Evolutionary conservation across 2,329 filamentous ascomycete genomes (phyloP).

Genomic region (Monosporascus sp.): DNA sequence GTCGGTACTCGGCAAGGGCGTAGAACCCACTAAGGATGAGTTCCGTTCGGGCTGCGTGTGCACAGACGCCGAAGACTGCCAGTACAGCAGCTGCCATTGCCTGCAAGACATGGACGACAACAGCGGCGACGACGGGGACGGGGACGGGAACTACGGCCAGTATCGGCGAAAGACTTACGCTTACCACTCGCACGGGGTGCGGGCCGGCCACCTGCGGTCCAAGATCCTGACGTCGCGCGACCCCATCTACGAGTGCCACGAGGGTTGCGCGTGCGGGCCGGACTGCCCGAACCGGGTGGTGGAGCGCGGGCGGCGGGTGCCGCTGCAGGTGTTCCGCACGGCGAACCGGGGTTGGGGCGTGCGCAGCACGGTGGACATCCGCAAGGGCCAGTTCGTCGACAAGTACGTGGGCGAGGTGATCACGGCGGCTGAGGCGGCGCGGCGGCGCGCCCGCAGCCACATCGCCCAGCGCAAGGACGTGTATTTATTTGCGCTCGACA

Average conservation of each 20-base stretch:
- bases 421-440: slow-evolving; percentile 57
- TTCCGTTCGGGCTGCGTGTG: slow-evolving; percentile 70
- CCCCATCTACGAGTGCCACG: slow-evolving; percentile 78
- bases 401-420: slow-evolving; percentile 71
- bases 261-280: slow-evolving; percentile 58
- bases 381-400: slow-evolving; percentile 73
- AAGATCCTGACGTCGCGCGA: slow-evolving; percentile 47
- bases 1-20: slow-evolving; percentile 54
- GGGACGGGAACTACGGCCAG: slow-evolving; percentile 38
- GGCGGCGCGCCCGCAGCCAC: slow-evolving; percentile 53
- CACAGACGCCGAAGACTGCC: slow-evolving; percentile 55
- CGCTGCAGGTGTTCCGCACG: slow-evolving; percentile 74
- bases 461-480: slow-evolving; percentile 63
- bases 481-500: slow-evolving; percentile 78
- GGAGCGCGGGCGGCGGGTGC: slow-evolving; percentile 64
- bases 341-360: slow-evolving; percentile 71
- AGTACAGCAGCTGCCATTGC: slow-evolving; percentile 63
- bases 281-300: slow-evolving; percentile 72
- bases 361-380: slow-evolving; percentile 57
- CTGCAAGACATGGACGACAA: slow-evolving; percentile 45
- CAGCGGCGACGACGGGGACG: slow-evolving; percentile 48
- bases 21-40: slow-evolving; percentile 53
- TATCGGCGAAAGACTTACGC: slow-evolving; percentile 46
- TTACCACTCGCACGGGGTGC: slow-evolving; percentile 54
- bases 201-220: slow-evolving; percentile 47